A percentile compares a stretch with the other conserved stretches of the same genome.
These are phyloP conservation scores for Rhizopus microsporus DNA, from an alignment of 371 early-diverging fungal species.

Conservation along the genomic window DNA sequence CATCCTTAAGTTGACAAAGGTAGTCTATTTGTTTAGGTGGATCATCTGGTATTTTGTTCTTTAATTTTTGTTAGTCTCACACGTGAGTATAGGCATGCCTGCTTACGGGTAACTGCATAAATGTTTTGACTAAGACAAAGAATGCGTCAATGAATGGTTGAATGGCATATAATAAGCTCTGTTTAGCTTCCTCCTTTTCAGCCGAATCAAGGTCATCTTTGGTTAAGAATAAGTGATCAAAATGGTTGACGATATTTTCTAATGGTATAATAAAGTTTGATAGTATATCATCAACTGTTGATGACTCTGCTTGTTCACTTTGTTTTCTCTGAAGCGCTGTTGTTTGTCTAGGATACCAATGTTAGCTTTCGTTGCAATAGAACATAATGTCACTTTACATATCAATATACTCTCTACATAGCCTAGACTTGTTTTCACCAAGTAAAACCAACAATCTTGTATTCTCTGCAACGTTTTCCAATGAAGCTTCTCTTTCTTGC, in stretches of 20 bases:
- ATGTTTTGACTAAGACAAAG: slow-evolving; percentile 15
- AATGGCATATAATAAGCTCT: slow-evolving; percentile 23
- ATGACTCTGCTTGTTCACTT: neutral
- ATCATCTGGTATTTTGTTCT: neutral
- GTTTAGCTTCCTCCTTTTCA: slow-evolving; percentile 20
- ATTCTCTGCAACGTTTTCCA: slow-evolving; percentile 51
- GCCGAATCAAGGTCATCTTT: slow-evolving; percentile 1
- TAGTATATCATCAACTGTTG: slow-evolving; percentile 17
- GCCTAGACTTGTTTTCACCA: slow-evolving; percentile 45
- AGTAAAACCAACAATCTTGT: slow-evolving; percentile 63
- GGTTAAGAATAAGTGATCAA: slow-evolving; percentile 25
- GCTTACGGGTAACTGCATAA: slow-evolving; percentile 25
- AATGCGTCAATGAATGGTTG: slow-evolving; percentile 23
- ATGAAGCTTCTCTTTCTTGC: slow-evolving; percentile 24
- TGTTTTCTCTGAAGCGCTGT: slow-evolving; percentile 19
- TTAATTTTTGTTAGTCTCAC: neutral
- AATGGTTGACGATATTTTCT: slow-evolving; percentile 31
- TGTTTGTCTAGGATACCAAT: slow-evolving; percentile 18
- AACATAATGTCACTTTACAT: slow-evolving; percentile 32
- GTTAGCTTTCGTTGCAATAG: neutral
- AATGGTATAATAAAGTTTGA: slow-evolving; percentile 22
- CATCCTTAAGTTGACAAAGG: slow-evolving; percentile 15
- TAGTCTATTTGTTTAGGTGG: slow-evolving; percentile 17
- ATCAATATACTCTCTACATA: slow-evolving; percentile 53
- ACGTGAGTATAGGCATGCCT: neutral